These are phyloP conservation scores for Tephrocybe sp. DNA, from an alignment of 768 basidiomycete species.

Conservation along the genomic window DNA sequence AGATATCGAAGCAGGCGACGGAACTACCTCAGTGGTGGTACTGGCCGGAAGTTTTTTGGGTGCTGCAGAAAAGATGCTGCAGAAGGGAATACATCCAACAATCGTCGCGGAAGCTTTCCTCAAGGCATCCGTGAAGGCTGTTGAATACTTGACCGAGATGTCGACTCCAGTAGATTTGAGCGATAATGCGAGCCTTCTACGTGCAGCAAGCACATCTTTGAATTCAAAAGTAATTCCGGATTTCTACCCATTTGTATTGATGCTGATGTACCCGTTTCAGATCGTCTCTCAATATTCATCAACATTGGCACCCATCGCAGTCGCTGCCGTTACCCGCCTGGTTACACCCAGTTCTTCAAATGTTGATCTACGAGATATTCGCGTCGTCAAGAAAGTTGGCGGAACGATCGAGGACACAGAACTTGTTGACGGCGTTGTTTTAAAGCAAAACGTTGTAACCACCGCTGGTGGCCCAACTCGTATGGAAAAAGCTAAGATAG, in stretches of 20 bases:
- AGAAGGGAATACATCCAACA: conserved; percentile 97
- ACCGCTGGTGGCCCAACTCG: conserved; percentile 91
- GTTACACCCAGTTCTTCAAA: conserved; percentile 87
- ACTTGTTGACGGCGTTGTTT: conserved; percentile 92
- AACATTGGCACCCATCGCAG: conserved; percentile 96
- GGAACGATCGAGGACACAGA: conserved; percentile 99
- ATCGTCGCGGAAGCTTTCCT: conserved; percentile 96
- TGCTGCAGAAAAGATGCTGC: conserved; percentile 94
- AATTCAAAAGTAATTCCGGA: conserved; percentile 79
- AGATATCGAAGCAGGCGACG: conserved; percentile 98
- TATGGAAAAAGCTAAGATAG: conserved; percentile 98
- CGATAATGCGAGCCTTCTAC: conserved; percentile 80
- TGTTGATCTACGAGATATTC: conserved; percentile 94
- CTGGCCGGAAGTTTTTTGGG: conserved; percentile 90
- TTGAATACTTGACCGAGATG: conserved; percentile 91
- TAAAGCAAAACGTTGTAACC: conserved; percentile 91
- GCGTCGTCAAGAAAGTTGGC: conserved; percentile 96
- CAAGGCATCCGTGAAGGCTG: conserved; percentile 87
- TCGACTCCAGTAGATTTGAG: conserved; percentile 89
- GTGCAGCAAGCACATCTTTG: conserved; percentile 91
- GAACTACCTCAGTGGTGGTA: conserved; percentile 96
- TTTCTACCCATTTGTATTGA: background rate
- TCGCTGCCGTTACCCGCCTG: conserved; percentile 91
- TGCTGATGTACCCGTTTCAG: conserved; percentile 36
- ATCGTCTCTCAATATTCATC: conserved; percentile 99